Evolutionary conservation across 495 filamentous ascomycete species (phyloP), one percentile per base, ranked within the genome.

Genomic region (Aspergillus homomorphus): DNA sequence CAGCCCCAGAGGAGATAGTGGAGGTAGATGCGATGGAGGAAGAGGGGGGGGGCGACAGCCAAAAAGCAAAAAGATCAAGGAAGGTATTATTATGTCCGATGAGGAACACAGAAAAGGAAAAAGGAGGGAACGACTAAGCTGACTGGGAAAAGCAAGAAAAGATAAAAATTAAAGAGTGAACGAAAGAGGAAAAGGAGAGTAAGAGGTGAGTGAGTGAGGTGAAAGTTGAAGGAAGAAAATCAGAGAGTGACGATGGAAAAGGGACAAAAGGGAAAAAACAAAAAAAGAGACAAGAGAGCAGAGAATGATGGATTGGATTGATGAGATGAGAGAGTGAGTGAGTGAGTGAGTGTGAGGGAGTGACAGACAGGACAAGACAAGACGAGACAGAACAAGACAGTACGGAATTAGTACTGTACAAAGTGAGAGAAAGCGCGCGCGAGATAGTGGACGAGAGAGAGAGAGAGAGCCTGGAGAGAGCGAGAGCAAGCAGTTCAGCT

Each of bases 131-230:
- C 51, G 63, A 62, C 63, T 59, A 60, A 60, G 57, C 54, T 62
- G 63, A 61, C 54, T 56, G 56, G 42, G 9, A 33, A 51, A 49
- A 49, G 54, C 20, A 26, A 55, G 46, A 44, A 51, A 21, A 51
- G 33, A 53, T 30, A 48, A 45, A 54, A 53, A 26, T 44, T 22
- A 57, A 49, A 62, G 53, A 56, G 58, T 41, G 55, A 45, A 58
- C 45, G 20, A 66, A 65, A 67, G 14, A 62, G 68, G 58, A 59
- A 64, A 66, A 63, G 60, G 54, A 61, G 57, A 58, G 53, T 49
- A 62, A 28, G 56, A 49, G 57, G 44, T 26, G 21, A 50, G 26
- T 4, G 46, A 50, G 22, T 28, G 48, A 30, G 23, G 22, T 22
- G 15, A 52, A 33, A 54, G 41, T 16, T 51, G 18, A 12, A 38